phyloP scores from a whole-genome alignment of 139 green algal species.

The Parachlorella kessleri region DNA sequence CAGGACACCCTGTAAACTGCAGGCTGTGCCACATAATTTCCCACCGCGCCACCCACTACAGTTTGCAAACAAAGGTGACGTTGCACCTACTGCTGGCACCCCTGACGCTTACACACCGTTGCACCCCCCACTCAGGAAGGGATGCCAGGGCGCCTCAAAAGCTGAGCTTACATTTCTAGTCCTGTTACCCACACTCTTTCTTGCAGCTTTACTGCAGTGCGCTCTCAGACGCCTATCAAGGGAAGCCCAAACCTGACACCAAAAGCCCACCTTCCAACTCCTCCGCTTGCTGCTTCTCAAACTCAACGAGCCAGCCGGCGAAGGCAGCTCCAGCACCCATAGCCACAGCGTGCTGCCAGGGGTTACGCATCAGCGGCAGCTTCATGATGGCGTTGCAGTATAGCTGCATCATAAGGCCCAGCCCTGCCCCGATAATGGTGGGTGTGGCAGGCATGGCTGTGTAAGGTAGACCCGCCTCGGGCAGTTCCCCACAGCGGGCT shows the following conservation, averaged over 20 bases:
- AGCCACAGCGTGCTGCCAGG: conserved; percentile 59
- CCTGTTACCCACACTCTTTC: background rate
- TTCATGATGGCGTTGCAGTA: conserved; percentile 72
- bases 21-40: too few relatives aligned
- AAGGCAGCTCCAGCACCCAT: conserved; percentile 43
- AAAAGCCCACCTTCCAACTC: conserved; percentile 42
- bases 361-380: conserved; percentile 59
- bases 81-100: too few relatives aligned
- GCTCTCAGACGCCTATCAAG: too few relatives aligned
- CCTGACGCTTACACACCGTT: too few relatives aligned
- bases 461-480: too few relatives aligned
- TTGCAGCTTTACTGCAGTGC: background rate
- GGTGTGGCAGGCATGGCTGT: too few relatives aligned
- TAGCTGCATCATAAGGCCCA: conserved; percentile 55
- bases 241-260: background rate
- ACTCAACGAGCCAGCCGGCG: conserved; percentile 46
- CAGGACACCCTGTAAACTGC: too few relatives aligned
- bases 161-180: background rate
- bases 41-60: too few relatives aligned
- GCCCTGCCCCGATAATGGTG: conserved; percentile 34
- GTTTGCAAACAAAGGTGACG: too few relatives aligned
- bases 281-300: conserved; percentile 42
- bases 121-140: too few relatives aligned
- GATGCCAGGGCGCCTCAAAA: background rate
- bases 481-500: too few relatives aligned